Base-by-base conservation (phyloP, 1,139 yeast species). In the Eremothecium coryli region DNA sequence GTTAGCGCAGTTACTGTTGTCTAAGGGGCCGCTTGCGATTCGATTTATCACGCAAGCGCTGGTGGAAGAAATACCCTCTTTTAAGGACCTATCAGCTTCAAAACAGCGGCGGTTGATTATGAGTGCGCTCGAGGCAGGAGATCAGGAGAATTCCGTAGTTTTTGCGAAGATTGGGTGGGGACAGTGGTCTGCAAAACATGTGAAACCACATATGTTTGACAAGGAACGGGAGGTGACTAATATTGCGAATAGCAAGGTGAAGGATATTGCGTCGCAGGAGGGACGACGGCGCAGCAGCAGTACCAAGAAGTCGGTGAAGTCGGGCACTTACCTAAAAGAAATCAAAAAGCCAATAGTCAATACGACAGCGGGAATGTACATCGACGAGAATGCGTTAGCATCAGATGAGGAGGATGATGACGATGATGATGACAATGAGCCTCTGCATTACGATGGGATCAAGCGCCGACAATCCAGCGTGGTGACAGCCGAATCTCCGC, bases 141-240 rank as follows among this genome's bases (percentile, higher is more conserved):
- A 78, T 53, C 62, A 71, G 4, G 67, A 65, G 18, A 73, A 78
- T 38, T 76, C 77, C 26, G 62, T 68, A n/a, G 73, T 81, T 13
- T 88, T 88, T 62, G 95, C 85, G 50, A 88, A 88, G 62, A 86
- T 86, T 26, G 96, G 96, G 17, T 88, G 97, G 97, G 97, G 97
- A 39, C 93, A 90, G 53, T 88, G 97, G 97, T 85, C 88, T 18
- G 93, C 88, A 5, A 68, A 77, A 40, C 62, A 67, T 32, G 73
- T 70, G 11, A 27, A 35, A 18, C 57, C 70, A 7, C 73, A 68
- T 40, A 61, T 60, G 38, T 74, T 75, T 39, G 68, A 65, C 21
- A 65, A 44, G 21, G 56, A 59, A 35, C 49, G 64, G 27, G 55
- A 52, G 23, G 38, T 44, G 8, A 46, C 55, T 5, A 54, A 54